These are phyloP conservation scores for Cercophora scortea DNA, from an alignment of 495 filamentous ascomycete genomes.

Conservation along the genomic window DNA sequence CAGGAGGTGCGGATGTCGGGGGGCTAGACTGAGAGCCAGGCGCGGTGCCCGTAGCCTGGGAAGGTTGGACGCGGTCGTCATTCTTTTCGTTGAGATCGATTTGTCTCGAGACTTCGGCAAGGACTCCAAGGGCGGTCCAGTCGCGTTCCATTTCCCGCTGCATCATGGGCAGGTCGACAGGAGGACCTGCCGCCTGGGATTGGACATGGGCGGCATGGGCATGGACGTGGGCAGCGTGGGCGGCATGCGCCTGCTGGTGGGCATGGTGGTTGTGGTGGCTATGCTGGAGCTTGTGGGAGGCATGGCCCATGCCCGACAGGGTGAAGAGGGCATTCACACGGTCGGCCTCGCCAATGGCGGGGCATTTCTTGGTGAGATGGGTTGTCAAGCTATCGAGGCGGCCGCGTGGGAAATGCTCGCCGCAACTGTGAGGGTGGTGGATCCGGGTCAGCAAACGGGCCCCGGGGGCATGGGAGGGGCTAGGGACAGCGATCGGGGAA, in stretches of 20 bases:
- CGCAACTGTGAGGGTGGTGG: slow-evolving; percentile 40
- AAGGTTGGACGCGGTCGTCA: slow-evolving; percentile 25
- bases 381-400: slow-evolving; percentile 69
- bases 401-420: slow-evolving; percentile 78
- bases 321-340: slow-evolving; percentile 55
- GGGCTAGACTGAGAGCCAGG: slow-evolving; percentile 6
- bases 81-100: slow-evolving; percentile 48
- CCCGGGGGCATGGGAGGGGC: no score
- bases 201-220: background rate
- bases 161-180: slow-evolving; percentile 22
- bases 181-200: slow-evolving; percentile 25
- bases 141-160: slow-evolving; percentile 15
- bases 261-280: slow-evolving; percentile 14
- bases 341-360: slow-evolving; percentile 58
- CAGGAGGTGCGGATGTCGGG: slow-evolving; percentile 3
- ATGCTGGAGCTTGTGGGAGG: slow-evolving; percentile 8
- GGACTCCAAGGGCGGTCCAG: slow-evolving; percentile 68
- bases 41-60: slow-evolving; percentile 25
- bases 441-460: background rate
- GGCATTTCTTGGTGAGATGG: slow-evolving; percentile 77
- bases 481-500: background rate
- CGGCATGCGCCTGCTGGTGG: background rate
- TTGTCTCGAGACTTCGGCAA: slow-evolving; percentile 76
- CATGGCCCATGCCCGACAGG: slow-evolving; percentile 31
- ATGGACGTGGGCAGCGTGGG: slow-evolving; percentile 6